Conservation (phyloP, 169 alveolate species). For the Plasmodium vinckei region DNA sequence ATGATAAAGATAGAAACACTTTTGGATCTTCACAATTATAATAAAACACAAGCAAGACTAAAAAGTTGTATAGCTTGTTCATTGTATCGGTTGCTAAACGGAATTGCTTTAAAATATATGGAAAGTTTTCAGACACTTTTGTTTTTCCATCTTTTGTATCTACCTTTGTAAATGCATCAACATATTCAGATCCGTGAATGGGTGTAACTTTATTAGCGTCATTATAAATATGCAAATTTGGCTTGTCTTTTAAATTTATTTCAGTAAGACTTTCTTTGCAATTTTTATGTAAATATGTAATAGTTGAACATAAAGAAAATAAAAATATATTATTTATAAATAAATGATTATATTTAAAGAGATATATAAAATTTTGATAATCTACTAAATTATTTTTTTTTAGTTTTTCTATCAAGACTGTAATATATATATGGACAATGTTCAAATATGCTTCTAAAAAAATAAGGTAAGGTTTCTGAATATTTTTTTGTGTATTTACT, state of each 20-base stretch:
- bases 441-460: constrained; percentile 17
- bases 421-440: constrained; percentile 13
- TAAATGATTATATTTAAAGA: constrained; percentile 25
- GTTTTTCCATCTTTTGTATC: too few relatives aligned
- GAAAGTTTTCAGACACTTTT: neutral
- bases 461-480: constrained; percentile 12
- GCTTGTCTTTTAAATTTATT: too few relatives aligned
- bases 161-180: too few relatives aligned
- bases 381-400: constrained; percentile 29
- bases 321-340: constrained; percentile 45
- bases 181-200: too few relatives aligned
- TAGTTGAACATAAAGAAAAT: constrained; percentile 29
- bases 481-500: neutral
- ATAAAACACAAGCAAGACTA: constrained; percentile 28
- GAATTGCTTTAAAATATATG: neutral
- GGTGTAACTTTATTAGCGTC: too few relatives aligned
- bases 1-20: neutral
- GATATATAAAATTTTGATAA: constrained; percentile 33
- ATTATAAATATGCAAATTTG: too few relatives aligned
- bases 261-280: neutral
- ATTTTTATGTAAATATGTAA: neutral
- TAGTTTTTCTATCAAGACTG: constrained; percentile 36
- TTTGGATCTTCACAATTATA: constrained; percentile 2
- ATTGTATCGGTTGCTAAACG: neutral
- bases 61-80: neutral